A percentile compares a stretch with the other conserved stretches of the same genome.
Evolutionary conservation across 192 early-diverging fungal genomes (phyloP).

Genomic region (Coemansia sp.): DNA sequence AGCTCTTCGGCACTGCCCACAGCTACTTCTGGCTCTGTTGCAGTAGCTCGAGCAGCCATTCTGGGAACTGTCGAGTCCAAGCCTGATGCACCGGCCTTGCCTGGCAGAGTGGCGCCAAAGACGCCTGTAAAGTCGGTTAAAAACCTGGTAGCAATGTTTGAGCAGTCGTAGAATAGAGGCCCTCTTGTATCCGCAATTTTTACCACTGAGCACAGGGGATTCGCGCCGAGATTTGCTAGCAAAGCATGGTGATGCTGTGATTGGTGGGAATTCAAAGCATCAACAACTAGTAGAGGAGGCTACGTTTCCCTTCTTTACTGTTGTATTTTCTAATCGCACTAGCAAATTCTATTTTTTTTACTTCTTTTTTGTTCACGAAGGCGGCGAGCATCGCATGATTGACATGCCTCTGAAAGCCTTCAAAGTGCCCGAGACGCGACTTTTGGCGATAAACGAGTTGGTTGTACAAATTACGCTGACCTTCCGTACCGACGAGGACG

Average conservation of each 20-base stretch:
- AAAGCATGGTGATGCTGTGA: not conserved
- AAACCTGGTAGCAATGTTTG: slow-evolving; percentile 49
- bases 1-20: slow-evolving; percentile 33
- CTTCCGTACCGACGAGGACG: slow-evolving; percentile 45
- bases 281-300: not conserved
- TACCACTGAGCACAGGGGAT: not conserved
- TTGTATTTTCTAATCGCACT: not conserved
- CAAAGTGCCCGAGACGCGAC: slow-evolving; percentile 46
- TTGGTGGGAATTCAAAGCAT: not conserved
- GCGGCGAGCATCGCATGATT: not conserved
- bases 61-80: slow-evolving; percentile 11
- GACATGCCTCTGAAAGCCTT: slow-evolving; percentile 30
- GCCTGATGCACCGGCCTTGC: not conserved
- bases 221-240: not conserved
- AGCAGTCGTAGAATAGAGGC: slow-evolving; percentile 9
- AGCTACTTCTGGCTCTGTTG: not conserved
- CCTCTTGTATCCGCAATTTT: not conserved
- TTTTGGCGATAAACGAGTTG: slow-evolving; percentile 41
- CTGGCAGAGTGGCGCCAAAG: slow-evolving; percentile 1
- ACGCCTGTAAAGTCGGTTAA: slow-evolving; percentile 36
- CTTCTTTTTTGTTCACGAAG: not conserved
- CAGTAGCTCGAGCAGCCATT: slow-evolving; percentile 12
- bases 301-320: not conserved
- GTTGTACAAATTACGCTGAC: slow-evolving; percentile 49
- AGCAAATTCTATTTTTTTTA: slow-evolving; percentile 3